Evolutionary conservation across 2,329 filamentous ascomycete genomes (phyloP).

Genomic region (Pseudogymnoascus destructans): DNA sequence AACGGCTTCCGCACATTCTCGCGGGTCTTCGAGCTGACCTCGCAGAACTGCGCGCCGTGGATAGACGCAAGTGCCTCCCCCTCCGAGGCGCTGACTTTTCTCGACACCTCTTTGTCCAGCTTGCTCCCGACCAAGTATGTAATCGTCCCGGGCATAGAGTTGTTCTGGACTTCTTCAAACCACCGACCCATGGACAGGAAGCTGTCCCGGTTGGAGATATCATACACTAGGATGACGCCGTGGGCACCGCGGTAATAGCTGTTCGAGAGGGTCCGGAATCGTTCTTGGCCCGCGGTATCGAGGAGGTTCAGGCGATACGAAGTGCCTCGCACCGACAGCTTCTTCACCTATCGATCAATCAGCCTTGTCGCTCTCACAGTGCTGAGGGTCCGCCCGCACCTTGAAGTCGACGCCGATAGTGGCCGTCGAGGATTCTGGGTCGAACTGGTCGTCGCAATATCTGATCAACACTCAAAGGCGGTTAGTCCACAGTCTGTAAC

Average conservation of each 20-base stretch:
- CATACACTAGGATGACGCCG: conserved; percentile 91
- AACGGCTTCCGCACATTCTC: conserved; percentile 40
- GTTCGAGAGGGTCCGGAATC: conserved; percentile 85
- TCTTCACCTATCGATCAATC: conserved; percentile 33
- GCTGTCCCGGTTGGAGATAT: conserved; percentile 54
- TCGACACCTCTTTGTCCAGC: conserved; percentile 33
- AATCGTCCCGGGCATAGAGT: conserved; percentile 36
- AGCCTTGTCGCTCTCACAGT: neutral
- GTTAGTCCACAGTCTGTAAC: conserved; percentile 10
- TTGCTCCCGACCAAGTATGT: conserved; percentile 41
- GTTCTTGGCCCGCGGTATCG: conserved; percentile 91
- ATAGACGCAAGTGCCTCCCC: conserved; percentile 34
- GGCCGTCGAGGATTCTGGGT: conserved; percentile 39
- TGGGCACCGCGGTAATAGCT: conserved; percentile 94
- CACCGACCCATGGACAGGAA: conserved; percentile 40
- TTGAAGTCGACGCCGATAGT: conserved; percentile 47
- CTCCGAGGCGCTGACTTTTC: conserved; percentile 36
- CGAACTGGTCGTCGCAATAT: conserved; percentile 45
- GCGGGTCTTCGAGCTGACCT: conserved; percentile 40
- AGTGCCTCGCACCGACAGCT: conserved; percentile 37
- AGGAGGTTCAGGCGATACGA: conserved; percentile 40
- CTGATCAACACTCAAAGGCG: conserved; percentile 34
- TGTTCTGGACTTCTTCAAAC: conserved; percentile 40
- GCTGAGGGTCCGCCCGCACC: conserved; percentile 23
- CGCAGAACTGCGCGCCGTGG: conserved; percentile 37